Base-by-base conservation (phyloP, 208 protist genomes). In the Lotmaria passim region DNA sequence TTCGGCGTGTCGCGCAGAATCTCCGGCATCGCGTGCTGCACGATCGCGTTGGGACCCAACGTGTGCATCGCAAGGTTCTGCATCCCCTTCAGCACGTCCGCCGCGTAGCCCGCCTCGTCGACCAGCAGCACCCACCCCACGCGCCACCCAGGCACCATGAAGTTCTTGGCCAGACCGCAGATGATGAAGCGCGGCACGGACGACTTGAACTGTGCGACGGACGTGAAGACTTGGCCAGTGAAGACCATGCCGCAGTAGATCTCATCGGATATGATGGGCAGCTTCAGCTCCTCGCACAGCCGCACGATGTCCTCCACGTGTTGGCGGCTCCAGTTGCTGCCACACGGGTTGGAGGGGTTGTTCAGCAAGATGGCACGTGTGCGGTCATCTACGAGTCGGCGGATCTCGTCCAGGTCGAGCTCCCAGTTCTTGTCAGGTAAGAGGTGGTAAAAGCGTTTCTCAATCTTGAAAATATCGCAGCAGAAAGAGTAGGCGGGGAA, bases 291-390 rank as follows among this genome's bases (percentile, higher is more conserved):
- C 61, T 95, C 83, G 15, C 94, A 96, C 11, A 98, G 68, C 47
- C 74, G 65, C 24, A 97, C 41, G 44, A 97, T 78, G 36, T 81
- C 87, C 41, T 75, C 41, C 11, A 98, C 48, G 73, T 98, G 96
- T 23, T 85, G 43, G 17, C 69, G 70, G 30, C 71, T 81, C 72
- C 83, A 98, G 71, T 96, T 93, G 50, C 83, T 95, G 52, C 97
- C 97, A 69, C 96, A 98, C 33, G 97, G 96, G 81, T 99, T 99
- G 34, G 90, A 97, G 7, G 97, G 97, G 83, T 99, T 99, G 65
- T 90, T 98, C 19, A 98, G 64, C 12, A 99, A 31, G 46, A 99
- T 94, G 7, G 82, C 85, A 39, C 71, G 79, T 6, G 97, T 99
- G 19, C 79, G 83, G 14, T 67, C 69, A 60, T 98, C 89, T 12